These are phyloP conservation scores for Tetrahymena elliotti DNA, from an alignment of 73 alveolate species.

Conservation along the genomic window DNA sequence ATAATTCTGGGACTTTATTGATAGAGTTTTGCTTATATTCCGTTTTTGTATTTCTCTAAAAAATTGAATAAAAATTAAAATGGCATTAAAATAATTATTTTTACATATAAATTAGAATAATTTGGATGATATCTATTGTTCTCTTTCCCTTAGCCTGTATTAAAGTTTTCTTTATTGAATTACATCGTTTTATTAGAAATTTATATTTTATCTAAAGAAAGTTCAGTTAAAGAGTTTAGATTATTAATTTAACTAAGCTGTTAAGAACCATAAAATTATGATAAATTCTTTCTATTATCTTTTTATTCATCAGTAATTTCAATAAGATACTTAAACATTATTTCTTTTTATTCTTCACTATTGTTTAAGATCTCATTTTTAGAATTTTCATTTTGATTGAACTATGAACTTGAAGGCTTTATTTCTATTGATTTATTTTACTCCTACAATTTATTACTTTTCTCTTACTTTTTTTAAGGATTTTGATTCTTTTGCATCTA, in stretches of 20 bases:
- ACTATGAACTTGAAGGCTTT: neutral
- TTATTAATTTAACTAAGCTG: no score
- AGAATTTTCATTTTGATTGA: no score
- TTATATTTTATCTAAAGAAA: neutral
- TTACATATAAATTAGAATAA: neutral
- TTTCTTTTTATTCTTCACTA: neutral
- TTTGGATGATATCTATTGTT: neutral
- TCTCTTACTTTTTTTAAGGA: neutral
- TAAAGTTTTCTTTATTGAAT: neutral
- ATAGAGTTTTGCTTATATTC: neutral
- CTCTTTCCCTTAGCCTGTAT: neutral
- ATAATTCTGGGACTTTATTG: neutral
- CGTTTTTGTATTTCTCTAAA: neutral
- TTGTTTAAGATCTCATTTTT: neutral
- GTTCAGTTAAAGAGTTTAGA: neutral
- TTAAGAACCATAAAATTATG: neutral
- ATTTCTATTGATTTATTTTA: neutral
- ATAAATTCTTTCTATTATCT: neutral
- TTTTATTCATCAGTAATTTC: neutral
- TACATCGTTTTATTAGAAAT: neutral
- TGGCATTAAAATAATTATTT: no score
- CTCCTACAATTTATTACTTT: neutral
- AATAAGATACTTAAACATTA: no score
- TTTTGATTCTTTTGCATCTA: neutral
- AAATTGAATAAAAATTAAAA: neutral